Percentiles rank a stretch among this genome's conserved stretches.
Conservation (phyloP, 129 eudicot species). For the Flaveria linearis region DNA sequence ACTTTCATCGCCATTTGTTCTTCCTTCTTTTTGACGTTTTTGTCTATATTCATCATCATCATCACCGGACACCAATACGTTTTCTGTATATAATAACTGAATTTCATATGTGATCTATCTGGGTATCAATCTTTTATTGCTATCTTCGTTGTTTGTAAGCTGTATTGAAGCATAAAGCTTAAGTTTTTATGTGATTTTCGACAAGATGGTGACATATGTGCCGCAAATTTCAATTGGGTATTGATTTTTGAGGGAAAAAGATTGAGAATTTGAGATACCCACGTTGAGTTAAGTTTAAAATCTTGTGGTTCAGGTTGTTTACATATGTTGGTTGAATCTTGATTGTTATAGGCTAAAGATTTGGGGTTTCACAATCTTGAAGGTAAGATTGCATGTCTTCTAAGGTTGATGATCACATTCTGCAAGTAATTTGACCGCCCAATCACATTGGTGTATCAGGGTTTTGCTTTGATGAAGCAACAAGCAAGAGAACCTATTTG, state of each 20-base stretch:
- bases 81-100: constrained; percentile 26
- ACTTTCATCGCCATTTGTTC: constrained; percentile 23
- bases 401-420: constrained; percentile 41
- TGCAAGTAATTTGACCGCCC: constrained; percentile 35
- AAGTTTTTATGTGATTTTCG: constrained; percentile 9
- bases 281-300: constrained; percentile 5
- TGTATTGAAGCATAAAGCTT: constrained; percentile 21
- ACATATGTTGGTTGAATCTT: constrained; percentile 5
- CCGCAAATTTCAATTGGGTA: constrained; percentile 11
- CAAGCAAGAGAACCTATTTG: constrained; percentile 23
- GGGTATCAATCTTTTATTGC: too few relatives aligned
- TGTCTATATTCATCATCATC: constrained; percentile 17
- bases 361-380: constrained; percentile 26
- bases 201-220: too few relatives aligned
- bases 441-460: constrained; percentile 26
- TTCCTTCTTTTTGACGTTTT: constrained; percentile 31
- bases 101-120: too few relatives aligned
- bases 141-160: too few relatives aligned
- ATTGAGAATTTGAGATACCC: constrained; percentile 29
- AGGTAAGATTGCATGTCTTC: constrained; percentile 39
- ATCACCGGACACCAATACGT: neutral
- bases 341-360: constrained; percentile 5
- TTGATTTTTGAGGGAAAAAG: constrained; percentile 12
- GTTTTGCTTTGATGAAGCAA: constrained; percentile 24
- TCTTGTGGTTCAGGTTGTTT: neutral